Percentiles rank a stretch among this genome's conserved stretches.
Evolutionary conservation across 2,329 filamentous ascomycete genomes (phyloP).

Genomic region (Talaromyces verruculosus): DNA sequence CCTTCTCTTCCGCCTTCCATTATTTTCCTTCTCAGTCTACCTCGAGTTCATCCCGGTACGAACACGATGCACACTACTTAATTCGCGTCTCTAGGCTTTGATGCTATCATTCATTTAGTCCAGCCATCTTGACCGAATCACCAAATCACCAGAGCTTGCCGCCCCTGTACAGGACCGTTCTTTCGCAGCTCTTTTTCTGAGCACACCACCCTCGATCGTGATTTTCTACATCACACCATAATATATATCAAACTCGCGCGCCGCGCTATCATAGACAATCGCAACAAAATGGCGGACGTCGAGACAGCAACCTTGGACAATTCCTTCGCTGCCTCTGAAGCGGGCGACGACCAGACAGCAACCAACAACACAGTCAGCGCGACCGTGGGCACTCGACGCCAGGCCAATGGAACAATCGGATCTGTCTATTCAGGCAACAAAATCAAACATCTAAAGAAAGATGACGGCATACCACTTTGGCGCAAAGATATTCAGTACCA

Average conservation of each 20-base stretch:
- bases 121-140: background rate
- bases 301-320: slow-evolving; percentile 37
- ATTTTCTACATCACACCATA: background rate
- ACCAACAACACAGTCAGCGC: slow-evolving; percentile 40
- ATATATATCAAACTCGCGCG: background rate
- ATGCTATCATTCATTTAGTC: background rate
- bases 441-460: slow-evolving; percentile 66
- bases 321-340: slow-evolving; percentile 38
- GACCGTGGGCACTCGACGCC: slow-evolving; percentile 56
- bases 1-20: background rate
- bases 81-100: background rate
- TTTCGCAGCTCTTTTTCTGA: background rate
- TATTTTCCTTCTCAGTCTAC: background rate
- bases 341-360: slow-evolving; percentile 35
- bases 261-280: background rate
- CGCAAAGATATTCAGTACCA: slow-evolving; percentile 67
- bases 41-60: background rate
- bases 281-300: slow-evolving; percentile 35
- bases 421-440: slow-evolving; percentile 68
- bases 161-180: slow-evolving; percentile 8
- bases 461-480: slow-evolving; percentile 66
- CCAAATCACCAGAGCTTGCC: background rate
- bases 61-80: background rate
- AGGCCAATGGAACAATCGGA: slow-evolving; percentile 64
- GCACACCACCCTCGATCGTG: background rate